Conservation (phyloP, 1,284 basidiomycete species). For the Hortiboletus rubellus region DNA sequence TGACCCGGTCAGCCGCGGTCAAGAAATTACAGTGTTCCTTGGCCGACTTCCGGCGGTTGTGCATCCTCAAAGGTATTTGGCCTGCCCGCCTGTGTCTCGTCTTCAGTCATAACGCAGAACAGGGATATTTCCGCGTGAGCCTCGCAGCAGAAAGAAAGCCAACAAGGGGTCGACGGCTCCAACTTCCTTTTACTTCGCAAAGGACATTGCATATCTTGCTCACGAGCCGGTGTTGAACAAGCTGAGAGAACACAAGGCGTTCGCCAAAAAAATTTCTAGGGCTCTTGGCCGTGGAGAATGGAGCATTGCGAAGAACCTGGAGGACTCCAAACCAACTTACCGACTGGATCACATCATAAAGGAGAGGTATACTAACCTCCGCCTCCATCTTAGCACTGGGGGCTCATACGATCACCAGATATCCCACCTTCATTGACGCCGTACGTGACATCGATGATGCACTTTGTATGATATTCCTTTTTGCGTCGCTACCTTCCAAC, state of each 20-base stretch:
- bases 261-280: conserved; percentile 95
- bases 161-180: conserved; percentile 98
- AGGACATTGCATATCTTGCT: conserved; percentile 96
- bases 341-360: conserved; percentile 96
- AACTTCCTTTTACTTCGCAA: conserved; percentile 97
- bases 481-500: conserved; percentile 85
- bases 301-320: conserved; percentile 91
- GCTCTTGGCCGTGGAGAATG: conserved; percentile 95
- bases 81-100: not conserved
- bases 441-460: conserved; percentile 97
- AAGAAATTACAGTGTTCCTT: conserved; percentile 96
- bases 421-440: conserved; percentile 96
- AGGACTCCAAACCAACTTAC: conserved; percentile 90
- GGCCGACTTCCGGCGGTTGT: conserved; percentile 95
- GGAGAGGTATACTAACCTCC: conserved; percentile 65
- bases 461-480: conserved; percentile 92
- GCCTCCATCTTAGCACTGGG: not conserved
- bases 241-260: conserved; percentile 96
- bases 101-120: conserved; percentile 10
- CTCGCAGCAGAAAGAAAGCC: conserved; percentile 87
- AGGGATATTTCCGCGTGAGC: conserved; percentile 99
- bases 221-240: conserved; percentile 98
- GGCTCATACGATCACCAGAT: conserved; percentile 50
- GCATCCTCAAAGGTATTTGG: conserved; percentile 90
- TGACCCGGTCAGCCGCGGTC: conserved; percentile 87